Base-by-base conservation (phyloP, 176 grass and related monocot species). In the Lolium rigidum region DNA sequence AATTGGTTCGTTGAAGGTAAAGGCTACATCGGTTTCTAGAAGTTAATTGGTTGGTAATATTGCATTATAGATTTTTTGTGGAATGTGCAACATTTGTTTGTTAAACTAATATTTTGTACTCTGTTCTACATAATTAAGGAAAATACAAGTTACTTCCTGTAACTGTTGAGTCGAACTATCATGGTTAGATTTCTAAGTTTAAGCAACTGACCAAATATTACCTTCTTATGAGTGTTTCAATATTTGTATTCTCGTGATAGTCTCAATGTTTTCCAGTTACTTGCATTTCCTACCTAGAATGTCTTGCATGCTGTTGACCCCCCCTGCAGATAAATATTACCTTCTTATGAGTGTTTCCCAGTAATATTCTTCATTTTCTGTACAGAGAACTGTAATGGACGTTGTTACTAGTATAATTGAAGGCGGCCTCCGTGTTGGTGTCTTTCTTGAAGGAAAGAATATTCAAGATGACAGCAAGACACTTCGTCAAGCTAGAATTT, bases 1-100 rank as follows among this genome's bases (percentile, higher is more conserved):
- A n/a, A 37, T 93, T 82, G 83, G 67, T 85, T 85, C 84, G n/a
- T 78, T 93, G n/a, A 95, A 93, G 82, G 91, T 76, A 76, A 75
- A 52, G 7, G 72, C 47, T 52, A 75, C 18, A 54, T 28, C 0
- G 2, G 31, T 3, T 51, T 75, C 22, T 75, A 75, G 72, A 75
- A 75, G 47, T 74, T 9, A 47, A 50, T 24, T 49, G 7, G 2
- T 17, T 74, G 7, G 13, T 51, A 14, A 17, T 26, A 52, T 74
- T 28, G 3, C 22, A 52, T 75, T 75, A 16, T 2, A 9, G 28
- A 17, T 26, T 75, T 7, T 51, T 52, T 21, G 47, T 17, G 47
- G 51, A 51, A 75, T 51, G 6, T 51, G 12, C n/a, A 74, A 26
- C 21, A 74, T 6, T 50, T 74, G 31, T 2, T 16, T 50, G 21